A percentile compares a stretch with the other conserved stretches of the same genome.
These are phyloP conservation scores for Leishmania lainsoni DNA, from an alignment of 208 protist species.

Conservation along the genomic window DNA sequence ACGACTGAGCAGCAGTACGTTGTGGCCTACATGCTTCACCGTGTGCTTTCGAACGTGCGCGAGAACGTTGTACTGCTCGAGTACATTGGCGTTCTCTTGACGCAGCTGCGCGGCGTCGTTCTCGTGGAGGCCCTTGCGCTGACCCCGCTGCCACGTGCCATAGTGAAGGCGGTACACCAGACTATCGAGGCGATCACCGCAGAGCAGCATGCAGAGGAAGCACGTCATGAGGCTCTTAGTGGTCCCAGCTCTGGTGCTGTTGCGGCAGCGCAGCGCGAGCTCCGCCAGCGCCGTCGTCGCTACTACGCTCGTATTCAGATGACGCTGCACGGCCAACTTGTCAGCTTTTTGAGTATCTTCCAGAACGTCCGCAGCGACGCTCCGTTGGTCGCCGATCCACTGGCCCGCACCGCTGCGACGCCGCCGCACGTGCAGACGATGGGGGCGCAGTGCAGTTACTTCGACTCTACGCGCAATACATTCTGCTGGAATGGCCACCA, in stretches of 20 bases:
- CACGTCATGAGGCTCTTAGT: neutral
- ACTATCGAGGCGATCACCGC: slow-evolving; percentile 24
- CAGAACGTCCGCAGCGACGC: slow-evolving; percentile 27
- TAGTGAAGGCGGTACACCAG: slow-evolving; percentile 26
- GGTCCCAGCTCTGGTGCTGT: neutral
- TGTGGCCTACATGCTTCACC: slow-evolving; percentile 48
- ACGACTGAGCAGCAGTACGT: slow-evolving; percentile 19
- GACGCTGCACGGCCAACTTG: slow-evolving; percentile 35
- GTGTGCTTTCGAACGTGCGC: slow-evolving; percentile 47
- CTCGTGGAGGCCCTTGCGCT: slow-evolving; percentile 42
- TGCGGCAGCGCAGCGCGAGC: slow-evolving; percentile 4
- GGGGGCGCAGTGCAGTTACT: slow-evolving; percentile 39
- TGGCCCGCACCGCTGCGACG: slow-evolving; percentile 11
- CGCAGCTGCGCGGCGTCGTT: slow-evolving; percentile 40
- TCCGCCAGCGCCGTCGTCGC: slow-evolving; percentile 19
- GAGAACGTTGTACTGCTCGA: slow-evolving; percentile 59
- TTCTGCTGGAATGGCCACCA: slow-evolving; percentile 56
- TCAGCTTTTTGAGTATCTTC: slow-evolving; percentile 31
- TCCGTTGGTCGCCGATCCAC: slow-evolving; percentile 16
- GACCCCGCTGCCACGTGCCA: slow-evolving; percentile 30
- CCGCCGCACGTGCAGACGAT: slow-evolving; percentile 19
- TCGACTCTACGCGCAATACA: slow-evolving; percentile 26
- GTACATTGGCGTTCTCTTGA: slow-evolving; percentile 66
- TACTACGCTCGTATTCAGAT: slow-evolving; percentile 15
- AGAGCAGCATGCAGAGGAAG: slow-evolving; percentile 23